Evolutionary conservation across 208 protist genomes (phyloP).

Genomic region (Leishmania guyanensis): DNA sequence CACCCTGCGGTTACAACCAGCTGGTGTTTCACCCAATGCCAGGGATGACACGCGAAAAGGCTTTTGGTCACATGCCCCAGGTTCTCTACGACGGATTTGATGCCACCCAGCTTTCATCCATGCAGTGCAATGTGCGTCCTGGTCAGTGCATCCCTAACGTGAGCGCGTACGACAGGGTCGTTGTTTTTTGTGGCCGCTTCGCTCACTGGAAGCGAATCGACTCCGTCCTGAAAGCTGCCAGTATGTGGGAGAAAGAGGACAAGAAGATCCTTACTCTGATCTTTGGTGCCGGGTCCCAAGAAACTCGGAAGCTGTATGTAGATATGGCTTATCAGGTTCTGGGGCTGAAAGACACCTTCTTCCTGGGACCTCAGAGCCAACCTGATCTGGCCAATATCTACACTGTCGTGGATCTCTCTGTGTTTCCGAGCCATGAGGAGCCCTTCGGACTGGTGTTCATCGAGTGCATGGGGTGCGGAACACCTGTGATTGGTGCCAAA

Average conservation of each 20-base stretch:
- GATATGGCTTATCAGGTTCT: conserved; percentile 70
- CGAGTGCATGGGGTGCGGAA: conserved; percentile 83
- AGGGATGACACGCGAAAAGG: conserved; percentile 63
- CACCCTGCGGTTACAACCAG: conserved; percentile 76
- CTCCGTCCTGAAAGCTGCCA: conserved; percentile 58
- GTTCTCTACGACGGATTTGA: conserved; percentile 68
- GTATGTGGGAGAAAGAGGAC: conserved; percentile 56
- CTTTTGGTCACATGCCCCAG: conserved; percentile 57
- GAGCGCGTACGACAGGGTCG: conserved; percentile 59
- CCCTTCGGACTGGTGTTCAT: conserved; percentile 84
- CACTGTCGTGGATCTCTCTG: conserved; percentile 58
- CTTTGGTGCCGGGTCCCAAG: conserved; percentile 57
- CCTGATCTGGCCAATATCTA: conserved; percentile 59
- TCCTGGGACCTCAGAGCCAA: conserved; percentile 71
- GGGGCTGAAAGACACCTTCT: conserved; percentile 64
- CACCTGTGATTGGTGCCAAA: conserved; percentile 76
- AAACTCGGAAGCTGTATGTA: conserved; percentile 56
- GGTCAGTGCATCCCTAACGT: conserved; percentile 51
- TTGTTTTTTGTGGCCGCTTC: conserved; percentile 80
- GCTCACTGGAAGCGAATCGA: conserved; percentile 81
- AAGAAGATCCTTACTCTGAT: conserved; percentile 64
- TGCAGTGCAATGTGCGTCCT: conserved; percentile 31
- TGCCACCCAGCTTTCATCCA: conserved; percentile 22
- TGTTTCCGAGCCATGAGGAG: conserved; percentile 82
- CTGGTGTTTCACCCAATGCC: conserved; percentile 66